Percentiles rank a stretch among this genome's conserved stretches.
Conservation (phyloP, 441 rosid genomes). For the Hura crepitans region DNA sequence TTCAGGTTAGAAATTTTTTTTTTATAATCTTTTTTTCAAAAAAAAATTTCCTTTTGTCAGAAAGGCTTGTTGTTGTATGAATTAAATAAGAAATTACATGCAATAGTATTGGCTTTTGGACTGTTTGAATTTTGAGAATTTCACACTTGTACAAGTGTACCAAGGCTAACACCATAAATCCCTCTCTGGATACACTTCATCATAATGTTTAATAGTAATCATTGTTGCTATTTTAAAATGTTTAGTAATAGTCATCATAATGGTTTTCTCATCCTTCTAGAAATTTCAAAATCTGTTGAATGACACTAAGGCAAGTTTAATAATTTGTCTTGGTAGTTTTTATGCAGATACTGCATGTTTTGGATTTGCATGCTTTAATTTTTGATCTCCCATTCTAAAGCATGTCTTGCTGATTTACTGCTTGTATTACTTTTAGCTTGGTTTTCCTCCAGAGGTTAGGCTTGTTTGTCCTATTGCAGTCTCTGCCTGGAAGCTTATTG, state of each 20-base stretch:
- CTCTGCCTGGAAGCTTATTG: constrained; percentile 88
- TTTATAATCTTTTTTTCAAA: neutral
- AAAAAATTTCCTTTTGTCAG: constrained; percentile 2
- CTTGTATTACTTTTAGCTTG: constrained; percentile 65
- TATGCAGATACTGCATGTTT: neutral
- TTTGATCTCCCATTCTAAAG: constrained; percentile 19
- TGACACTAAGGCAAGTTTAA: neutral
- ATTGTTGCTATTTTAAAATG: neutral
- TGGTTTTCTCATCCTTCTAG: neutral
- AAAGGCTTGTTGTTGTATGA: constrained; percentile 1
- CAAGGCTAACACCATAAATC: neutral
- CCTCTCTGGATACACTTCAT: neutral
- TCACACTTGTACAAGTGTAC: neutral
- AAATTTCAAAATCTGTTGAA: constrained; percentile 3
- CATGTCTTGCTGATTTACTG: constrained; percentile 18
- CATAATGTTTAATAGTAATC: neutral
- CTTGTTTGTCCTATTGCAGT: constrained; percentile 92
- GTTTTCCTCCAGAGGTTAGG: constrained; percentile 77
- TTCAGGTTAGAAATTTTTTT: constrained; percentile 59
- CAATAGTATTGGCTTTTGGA: constrained; percentile 3
- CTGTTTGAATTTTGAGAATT: too few species aligned
- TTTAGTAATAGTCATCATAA: too few species aligned
- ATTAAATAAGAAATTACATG: neutral
- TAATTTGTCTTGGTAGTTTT: neutral
- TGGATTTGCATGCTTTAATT: constrained; percentile 12